These are phyloP conservation scores for Globisporangium abappressorium DNA, from an alignment of 352 stramenopile species.

Conservation along the genomic window DNA sequence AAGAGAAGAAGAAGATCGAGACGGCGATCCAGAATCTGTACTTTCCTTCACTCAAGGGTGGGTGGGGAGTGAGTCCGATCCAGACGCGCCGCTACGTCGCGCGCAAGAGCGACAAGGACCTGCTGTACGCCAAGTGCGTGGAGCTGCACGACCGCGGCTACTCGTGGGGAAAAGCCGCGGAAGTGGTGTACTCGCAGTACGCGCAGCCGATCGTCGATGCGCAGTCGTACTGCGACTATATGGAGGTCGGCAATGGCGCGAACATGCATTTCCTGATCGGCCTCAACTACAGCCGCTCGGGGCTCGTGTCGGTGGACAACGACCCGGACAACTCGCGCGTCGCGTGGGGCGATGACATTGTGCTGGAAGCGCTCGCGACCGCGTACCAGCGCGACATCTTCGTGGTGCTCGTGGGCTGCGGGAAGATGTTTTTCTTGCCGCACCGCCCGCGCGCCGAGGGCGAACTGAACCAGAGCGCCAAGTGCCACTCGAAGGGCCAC, in stretches of 20 bases:
- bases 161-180: conserved; percentile 70
- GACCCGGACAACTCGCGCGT: conserved; percentile 75
- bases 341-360: conserved; percentile 86
- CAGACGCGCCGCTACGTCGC: conserved; percentile 82
- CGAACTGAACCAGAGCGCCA: conserved; percentile 37
- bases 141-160: conserved; percentile 79
- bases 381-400: conserved; percentile 88
- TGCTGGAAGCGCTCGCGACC: conserved; percentile 80
- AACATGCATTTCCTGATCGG: conserved; percentile 80
- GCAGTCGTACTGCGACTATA: conserved; percentile 85
- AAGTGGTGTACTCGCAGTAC: conserved; percentile 74
- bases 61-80: conserved; percentile 81
- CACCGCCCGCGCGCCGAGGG: conserved; percentile 57
- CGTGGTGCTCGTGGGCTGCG: conserved; percentile 82
- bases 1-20: conserved; percentile 77
- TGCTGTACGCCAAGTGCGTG: conserved; percentile 72
- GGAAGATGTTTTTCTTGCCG: conserved; percentile 88
- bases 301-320: conserved; percentile 79
- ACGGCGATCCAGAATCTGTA: conserved; percentile 86
- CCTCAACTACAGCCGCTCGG: conserved; percentile 76
- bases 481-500: conserved; percentile 70
- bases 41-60: conserved; percentile 74
- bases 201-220: conserved; percentile 69
- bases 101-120: conserved; percentile 59
- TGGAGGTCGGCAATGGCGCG: conserved; percentile 68